These are phyloP conservation scores for Vigna reflexopilosa DNA, from an alignment of 306 rosid genomes.

Conservation along the genomic window DNA sequence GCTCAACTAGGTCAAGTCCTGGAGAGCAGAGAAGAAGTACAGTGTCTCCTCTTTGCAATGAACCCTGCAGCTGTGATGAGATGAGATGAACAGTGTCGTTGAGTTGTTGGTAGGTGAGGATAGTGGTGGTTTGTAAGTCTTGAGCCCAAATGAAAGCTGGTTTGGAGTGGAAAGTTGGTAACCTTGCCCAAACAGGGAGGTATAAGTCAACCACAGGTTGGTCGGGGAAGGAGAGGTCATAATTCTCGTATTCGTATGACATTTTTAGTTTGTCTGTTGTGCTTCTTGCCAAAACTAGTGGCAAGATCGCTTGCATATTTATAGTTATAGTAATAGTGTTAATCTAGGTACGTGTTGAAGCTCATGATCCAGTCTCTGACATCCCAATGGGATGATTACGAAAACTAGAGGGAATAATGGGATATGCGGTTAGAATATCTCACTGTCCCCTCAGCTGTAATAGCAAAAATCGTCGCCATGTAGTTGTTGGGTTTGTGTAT, in stretches of 20 bases:
- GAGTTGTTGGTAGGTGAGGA: constrained; percentile 66
- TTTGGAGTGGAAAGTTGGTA: constrained; percentile 68
- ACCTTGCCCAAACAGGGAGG: constrained; percentile 73
- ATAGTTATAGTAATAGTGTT: constrained; percentile 37
- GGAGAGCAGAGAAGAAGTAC: constrained; percentile 70
- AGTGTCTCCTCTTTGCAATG: constrained; percentile 59
- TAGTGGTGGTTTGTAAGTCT: constrained; percentile 28
- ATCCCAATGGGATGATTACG: constrained; percentile 31
- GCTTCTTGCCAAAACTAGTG: neutral
- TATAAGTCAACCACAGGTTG: constrained; percentile 83
- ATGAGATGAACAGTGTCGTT: constrained; percentile 55
- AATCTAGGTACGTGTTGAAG: too few relatives aligned
- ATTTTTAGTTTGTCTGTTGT: constrained; percentile 36
- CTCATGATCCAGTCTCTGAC: neutral
- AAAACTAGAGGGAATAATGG: constrained; percentile 48
- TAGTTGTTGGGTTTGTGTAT: constrained; percentile 9
- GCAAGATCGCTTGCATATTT: constrained; percentile 10
- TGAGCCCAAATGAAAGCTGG: constrained; percentile 83
- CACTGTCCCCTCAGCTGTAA: neutral
- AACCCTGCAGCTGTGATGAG: constrained; percentile 49
- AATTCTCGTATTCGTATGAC: constrained; percentile 65
- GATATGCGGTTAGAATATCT: constrained; percentile 63
- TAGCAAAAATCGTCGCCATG: constrained; percentile 24
- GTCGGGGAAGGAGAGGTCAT: constrained; percentile 80
- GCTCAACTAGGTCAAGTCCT: constrained; percentile 67